These are phyloP conservation scores for Fusarium solani-melongenae DNA, from an alignment of 2,329 filamentous ascomycete species.

Conservation along the genomic window DNA sequence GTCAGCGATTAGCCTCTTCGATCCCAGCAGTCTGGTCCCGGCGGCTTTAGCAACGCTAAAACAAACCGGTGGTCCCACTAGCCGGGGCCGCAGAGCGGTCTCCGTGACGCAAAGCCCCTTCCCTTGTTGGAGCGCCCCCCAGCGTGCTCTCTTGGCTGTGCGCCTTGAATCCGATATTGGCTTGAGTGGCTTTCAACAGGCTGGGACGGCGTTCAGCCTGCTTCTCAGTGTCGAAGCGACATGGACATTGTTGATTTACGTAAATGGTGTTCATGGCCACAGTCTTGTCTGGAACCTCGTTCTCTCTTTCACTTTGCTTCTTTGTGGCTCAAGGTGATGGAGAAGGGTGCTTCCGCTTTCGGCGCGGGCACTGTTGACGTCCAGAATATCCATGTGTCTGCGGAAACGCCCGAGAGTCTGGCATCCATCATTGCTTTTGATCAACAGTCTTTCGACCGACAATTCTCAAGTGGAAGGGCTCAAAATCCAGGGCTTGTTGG, in stretches of 20 bases:
- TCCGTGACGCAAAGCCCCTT: conserved; percentile 25
- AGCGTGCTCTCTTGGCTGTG: background rate
- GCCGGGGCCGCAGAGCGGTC: conserved; percentile 27
- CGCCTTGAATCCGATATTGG: background rate
- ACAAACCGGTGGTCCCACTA: conserved; percentile 42
- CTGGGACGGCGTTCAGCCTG: background rate
- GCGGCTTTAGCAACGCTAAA: conserved; percentile 47
- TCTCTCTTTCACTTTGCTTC: background rate
- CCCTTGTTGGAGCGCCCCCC: conserved; percentile 1
- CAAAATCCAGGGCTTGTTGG: background rate
- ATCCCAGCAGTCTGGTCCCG: conserved; percentile 50
- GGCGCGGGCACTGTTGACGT: background rate
- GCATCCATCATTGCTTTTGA: background rate
- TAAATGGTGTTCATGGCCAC: background rate
- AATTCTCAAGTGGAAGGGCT: background rate
- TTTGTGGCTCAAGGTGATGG: conserved; percentile 9
- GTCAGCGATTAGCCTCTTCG: conserved; percentile 30
- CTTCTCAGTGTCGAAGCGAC: background rate
- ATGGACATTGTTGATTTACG: background rate
- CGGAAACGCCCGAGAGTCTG: background rate
- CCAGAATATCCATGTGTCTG: background rate
- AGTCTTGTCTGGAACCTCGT: background rate
- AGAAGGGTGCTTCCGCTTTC: conserved; percentile 4
- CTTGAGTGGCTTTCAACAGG: background rate
- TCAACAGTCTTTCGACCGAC: background rate